A percentile compares a stretch with the other conserved stretches of the same genome.
Conservation (phyloP, 371 early-diverging fungal genomes). For the Rhizopus microsporus region DNA sequence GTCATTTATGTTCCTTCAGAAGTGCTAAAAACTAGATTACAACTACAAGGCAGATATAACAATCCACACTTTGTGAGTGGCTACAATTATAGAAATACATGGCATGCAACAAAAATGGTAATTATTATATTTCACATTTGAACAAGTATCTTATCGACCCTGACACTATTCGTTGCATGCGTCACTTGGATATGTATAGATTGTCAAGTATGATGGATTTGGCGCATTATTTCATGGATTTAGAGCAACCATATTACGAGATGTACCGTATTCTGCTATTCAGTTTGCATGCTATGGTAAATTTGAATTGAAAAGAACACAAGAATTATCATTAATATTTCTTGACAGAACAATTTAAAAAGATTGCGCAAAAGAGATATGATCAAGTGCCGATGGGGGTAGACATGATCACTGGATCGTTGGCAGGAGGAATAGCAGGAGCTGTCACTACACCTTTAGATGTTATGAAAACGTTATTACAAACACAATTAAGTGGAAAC, state of each 20-base stretch:
- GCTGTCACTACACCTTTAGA: slow-evolving; percentile 71
- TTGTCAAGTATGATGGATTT: slow-evolving; percentile 65
- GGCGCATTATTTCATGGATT: slow-evolving; percentile 71
- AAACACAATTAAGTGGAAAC: slow-evolving; percentile 57
- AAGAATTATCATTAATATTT: neutral
- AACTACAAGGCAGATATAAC: slow-evolving; percentile 79
- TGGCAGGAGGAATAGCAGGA: slow-evolving; percentile 72
- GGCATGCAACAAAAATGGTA: slow-evolving; percentile 72
- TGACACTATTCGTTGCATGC: too few species aligned
- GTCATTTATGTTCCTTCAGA: slow-evolving; percentile 80
- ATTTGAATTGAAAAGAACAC: neutral
- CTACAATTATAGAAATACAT: slow-evolving; percentile 73
- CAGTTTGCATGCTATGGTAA: slow-evolving; percentile 76
- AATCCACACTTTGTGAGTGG: slow-evolving; percentile 77
- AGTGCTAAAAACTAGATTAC: slow-evolving; percentile 80
- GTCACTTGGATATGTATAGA: slow-evolving; percentile 30
- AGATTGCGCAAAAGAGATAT: slow-evolving; percentile 37
- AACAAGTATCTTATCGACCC: too few species aligned
- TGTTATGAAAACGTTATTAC: slow-evolving; percentile 69
- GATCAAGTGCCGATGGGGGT: slow-evolving; percentile 50
- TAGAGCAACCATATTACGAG: slow-evolving; percentile 65
- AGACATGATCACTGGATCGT: slow-evolving; percentile 61
- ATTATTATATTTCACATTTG: slow-evolving; percentile 1
- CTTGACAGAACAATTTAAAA: slow-evolving; percentile 50
- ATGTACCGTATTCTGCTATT: slow-evolving; percentile 73